Evolutionary conservation across 2,329 filamentous ascomycete genomes (phyloP).

Genomic region (Biscogniauxia sp.): DNA sequence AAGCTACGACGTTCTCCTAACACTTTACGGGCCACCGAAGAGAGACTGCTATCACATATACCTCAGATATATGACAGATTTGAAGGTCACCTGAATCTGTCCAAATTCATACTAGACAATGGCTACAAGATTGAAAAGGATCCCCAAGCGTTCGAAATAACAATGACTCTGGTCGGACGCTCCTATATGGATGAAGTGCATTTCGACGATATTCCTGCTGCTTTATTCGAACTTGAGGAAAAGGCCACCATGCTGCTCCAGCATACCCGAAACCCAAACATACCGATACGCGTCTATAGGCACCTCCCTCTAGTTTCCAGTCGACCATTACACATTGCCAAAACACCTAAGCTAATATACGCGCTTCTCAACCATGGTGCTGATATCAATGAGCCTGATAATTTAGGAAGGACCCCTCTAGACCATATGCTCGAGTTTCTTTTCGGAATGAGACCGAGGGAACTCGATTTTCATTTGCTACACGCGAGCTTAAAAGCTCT

Average conservation of each 20-base stretch:
- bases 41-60: constrained; percentile 2
- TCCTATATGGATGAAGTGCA: too few relatives aligned
- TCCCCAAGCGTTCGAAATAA: too few relatives aligned
- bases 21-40: constrained; percentile 4
- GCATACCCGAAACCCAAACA: too few relatives aligned
- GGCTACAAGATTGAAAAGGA: not conserved
- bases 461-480: not conserved
- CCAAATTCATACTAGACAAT: constrained; percentile 3
- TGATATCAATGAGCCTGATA: constrained; percentile 1
- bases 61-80: not conserved
- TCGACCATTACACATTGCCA: constrained; percentile 1
- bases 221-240: too few relatives aligned
- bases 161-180: too few relatives aligned
- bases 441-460: not conserved
- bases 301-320: too few relatives aligned
- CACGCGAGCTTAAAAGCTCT: too few relatives aligned
- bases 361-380: constrained; percentile 3
- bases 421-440: constrained; percentile 2
- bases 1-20: constrained; percentile 3
- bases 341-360: not conserved
- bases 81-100: not conserved
- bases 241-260: too few relatives aligned
- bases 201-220: too few relatives aligned
- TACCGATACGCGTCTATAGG: too few relatives aligned
- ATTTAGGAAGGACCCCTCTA: constrained; percentile 3